Conservation (phyloP, 2,329 filamentous ascomycete species). For the Alternaria incomplexa region DNA sequence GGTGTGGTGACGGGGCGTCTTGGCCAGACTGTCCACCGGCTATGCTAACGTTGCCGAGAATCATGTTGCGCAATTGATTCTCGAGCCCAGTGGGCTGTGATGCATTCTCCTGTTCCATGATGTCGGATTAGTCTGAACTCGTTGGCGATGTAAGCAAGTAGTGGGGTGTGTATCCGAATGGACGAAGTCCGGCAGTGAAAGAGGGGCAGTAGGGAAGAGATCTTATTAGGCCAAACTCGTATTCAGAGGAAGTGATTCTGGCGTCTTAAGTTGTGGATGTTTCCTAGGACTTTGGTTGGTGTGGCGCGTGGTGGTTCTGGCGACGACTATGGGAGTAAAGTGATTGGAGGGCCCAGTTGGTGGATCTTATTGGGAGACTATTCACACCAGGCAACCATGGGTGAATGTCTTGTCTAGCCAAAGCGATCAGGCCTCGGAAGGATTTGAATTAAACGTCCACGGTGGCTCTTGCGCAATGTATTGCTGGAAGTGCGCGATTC, state of each 20-base stretch:
- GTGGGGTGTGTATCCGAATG: not conserved
- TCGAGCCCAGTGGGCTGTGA: conserved; percentile 48
- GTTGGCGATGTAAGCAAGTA: not conserved
- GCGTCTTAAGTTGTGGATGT: not conserved
- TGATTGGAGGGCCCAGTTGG: not conserved
- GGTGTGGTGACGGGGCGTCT: conserved; percentile 20
- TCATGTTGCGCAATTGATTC: conserved; percentile 65
- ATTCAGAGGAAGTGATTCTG: not conserved
- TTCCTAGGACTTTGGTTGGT: not conserved
- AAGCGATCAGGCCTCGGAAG: not conserved
- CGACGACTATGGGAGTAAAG: not conserved
- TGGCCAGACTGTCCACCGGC: conserved; percentile 22
- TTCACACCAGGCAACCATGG: not conserved
- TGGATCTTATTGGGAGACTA: not conserved
- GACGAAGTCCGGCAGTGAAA: not conserved
- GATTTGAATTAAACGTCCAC: not conserved
- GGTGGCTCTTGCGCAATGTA: not conserved
- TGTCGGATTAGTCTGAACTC: not conserved
- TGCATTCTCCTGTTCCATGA: conserved; percentile 25
- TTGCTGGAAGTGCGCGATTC: not conserved
- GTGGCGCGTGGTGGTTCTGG: not conserved
- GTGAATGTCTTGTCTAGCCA: not conserved
- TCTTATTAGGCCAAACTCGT: not conserved
- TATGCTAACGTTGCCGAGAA: conserved; percentile 59
- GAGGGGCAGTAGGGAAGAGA: not conserved